Evolutionary conservation across 1,284 basidiomycete genomes (phyloP).

Genomic region (Neonothopanus nambi): DNA sequence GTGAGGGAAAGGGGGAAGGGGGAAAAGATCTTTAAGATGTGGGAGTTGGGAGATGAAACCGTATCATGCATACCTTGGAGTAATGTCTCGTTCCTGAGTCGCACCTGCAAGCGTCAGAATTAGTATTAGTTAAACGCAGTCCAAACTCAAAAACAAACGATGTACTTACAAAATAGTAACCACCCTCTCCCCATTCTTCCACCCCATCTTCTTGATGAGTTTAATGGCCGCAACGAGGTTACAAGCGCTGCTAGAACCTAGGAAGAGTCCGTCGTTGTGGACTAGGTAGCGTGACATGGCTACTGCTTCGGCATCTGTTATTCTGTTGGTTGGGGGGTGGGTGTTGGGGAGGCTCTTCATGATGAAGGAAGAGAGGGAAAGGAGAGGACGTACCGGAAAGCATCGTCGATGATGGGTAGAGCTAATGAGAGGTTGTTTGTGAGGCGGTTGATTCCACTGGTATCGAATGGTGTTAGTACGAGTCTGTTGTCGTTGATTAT

Average conservation of each 20-base stretch:
- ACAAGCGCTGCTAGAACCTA: constrained; percentile 96
- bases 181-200: constrained; percentile 63
- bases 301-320: constrained; percentile 89
- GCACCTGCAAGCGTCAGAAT: constrained; percentile 52
- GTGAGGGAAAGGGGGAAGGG: too few species aligned
- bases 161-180: constrained; percentile 83
- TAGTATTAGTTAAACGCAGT: not conserved
- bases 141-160: constrained; percentile 7
- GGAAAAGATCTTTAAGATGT: too few species aligned
- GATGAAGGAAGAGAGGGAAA: not conserved
- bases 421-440: constrained; percentile 88
- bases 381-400: constrained; percentile 61
- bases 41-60: too few species aligned
- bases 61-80: constrained; percentile 65
- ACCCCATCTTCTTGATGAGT: constrained; percentile 70
- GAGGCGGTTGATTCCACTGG: constrained; percentile 86
- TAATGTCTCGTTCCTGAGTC: constrained; percentile 86
- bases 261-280: constrained; percentile 87
- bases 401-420: constrained; percentile 81
- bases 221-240: constrained; percentile 91
- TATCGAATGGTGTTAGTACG: not conserved
- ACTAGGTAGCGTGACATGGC: constrained; percentile 92
- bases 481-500: too few species aligned
- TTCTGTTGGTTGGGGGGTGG: constrained; percentile 42
- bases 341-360: not conserved